Conservation (phyloP, 1,284 basidiomycete species). For the Rhodotorula sp. region DNA sequence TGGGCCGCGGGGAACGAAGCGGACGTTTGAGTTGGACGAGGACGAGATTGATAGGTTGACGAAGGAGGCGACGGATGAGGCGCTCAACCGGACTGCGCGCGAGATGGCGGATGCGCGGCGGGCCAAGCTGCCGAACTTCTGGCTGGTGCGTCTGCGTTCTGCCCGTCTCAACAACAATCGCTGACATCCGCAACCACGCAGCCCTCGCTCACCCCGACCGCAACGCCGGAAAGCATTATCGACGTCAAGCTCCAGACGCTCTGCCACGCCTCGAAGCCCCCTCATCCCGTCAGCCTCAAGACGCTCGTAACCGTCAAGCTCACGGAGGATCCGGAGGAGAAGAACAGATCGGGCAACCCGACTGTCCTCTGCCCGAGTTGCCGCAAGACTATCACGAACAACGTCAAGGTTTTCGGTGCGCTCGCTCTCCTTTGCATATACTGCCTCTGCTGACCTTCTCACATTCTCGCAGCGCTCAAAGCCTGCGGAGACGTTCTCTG, state of each 20-base stretch:
- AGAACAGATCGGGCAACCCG: slow-evolving; percentile 53
- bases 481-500: slow-evolving; percentile 44
- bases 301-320: slow-evolving; percentile 42
- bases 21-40: slow-evolving; percentile 68
- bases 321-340: slow-evolving; percentile 51
- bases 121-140: slow-evolving; percentile 87
- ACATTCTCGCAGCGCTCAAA: slow-evolving; percentile 24
- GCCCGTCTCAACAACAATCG: neutral
- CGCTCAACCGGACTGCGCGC: slow-evolving; percentile 71
- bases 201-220: slow-evolving; percentile 77
- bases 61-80: slow-evolving; percentile 77
- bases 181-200: neutral
- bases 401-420: slow-evolving; percentile 66
- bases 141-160: slow-evolving; percentile 56
- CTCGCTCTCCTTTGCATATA: slow-evolving; percentile 41
- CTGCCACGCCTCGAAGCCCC: slow-evolving; percentile 71
- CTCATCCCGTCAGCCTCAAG: slow-evolving; percentile 61
- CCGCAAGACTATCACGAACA: slow-evolving; percentile 78
- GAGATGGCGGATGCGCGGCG: slow-evolving; percentile 75
- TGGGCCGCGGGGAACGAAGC: slow-evolving; percentile 52
- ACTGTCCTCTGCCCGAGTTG: slow-evolving; percentile 82
- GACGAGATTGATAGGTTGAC: slow-evolving; percentile 67
- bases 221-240: slow-evolving; percentile 61
- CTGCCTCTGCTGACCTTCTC: too few relatives aligned
- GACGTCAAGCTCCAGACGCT: slow-evolving; percentile 81